Evolutionary conservation across 805 yeast species (phyloP).

Genomic region (Yamadazyma ubonensis): DNA sequence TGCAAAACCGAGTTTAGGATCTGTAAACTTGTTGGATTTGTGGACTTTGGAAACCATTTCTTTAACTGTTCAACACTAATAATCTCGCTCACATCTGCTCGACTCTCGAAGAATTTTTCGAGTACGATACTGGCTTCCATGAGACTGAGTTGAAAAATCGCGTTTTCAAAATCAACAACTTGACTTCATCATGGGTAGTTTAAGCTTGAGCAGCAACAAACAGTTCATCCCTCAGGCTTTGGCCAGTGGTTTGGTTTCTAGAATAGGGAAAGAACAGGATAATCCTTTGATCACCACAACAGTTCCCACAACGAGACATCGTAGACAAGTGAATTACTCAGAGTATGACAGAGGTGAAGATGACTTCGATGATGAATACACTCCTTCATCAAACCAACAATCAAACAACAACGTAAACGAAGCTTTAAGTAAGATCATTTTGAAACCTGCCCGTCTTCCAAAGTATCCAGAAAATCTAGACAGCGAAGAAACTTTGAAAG

Average conservation of each 20-base stretch:
- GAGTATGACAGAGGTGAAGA: conserved; percentile 68
- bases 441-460: conserved; percentile 25
- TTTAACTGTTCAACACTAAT: conserved; percentile 8
- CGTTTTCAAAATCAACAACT: conserved; percentile 6
- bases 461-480: conserved; percentile 23
- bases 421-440: conserved; percentile 27
- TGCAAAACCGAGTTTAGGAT: conserved; percentile 5
- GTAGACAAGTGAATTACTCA: conserved; percentile 81
- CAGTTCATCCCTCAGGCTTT: conserved; percentile 69
- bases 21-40: conserved; percentile 10
- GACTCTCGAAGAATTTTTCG: conserved; percentile 11
- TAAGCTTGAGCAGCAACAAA: conserved; percentile 3
- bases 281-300: conserved; percentile 67
- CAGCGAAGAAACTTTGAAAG: conserved; percentile 21
- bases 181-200: not conserved
- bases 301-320: conserved; percentile 72
- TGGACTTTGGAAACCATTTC: conserved; percentile 14
- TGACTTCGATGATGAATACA: conserved; percentile 31
- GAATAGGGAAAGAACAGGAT: conserved; percentile 65
- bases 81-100: conserved; percentile 12
- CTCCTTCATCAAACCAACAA: conserved; percentile 11
- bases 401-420: conserved; percentile 15
- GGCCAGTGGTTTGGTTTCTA: conserved; percentile 67
- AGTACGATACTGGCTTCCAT: conserved; percentile 15
- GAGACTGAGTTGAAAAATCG: not conserved